Evolutionary conservation across 805 yeast genomes (phyloP), one percentile per base, ranked within the genome.

Genomic region (Candida bentonensis): DNA sequence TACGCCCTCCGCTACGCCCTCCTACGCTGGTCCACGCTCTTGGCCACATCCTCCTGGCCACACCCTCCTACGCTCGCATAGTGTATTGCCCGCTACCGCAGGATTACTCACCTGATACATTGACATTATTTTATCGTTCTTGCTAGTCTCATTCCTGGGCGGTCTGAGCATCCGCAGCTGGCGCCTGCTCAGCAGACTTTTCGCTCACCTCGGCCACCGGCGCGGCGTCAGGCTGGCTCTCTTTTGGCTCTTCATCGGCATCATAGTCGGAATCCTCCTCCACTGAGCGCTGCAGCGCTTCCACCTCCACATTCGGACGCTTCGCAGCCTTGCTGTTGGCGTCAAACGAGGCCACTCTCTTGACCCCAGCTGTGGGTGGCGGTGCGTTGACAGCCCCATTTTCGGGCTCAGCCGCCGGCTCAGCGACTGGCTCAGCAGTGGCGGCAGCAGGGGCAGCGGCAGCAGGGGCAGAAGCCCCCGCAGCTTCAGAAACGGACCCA

Each of bases 231-330:
- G 9, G 20, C 22, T 21, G 9, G 13, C 20, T 27, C 17, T 21
- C 43, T 11, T n/a, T 25, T 11, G 40, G 41, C n/a, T 23, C 40
- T 2, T 55, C 59, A 9, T 46, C 58, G 45, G 59, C 71, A 49
- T 70, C 75, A 51, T 68, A 68, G 48, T 68, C 63, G 42, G 65
- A 68, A 46, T 68, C 73, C 47, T 67, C 72, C 43, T 66, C 71
- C 21, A 68, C 63, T 45, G 63, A 58, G 44, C 73, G 58, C 30
- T 55, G 59, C 15, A 57, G 56, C 15, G 55, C 53, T 43, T 57
- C 60, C 3, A 49, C 40, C 15, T 41, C 43, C 45, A 30, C 20
- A 30, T 30, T 30, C 7, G 44, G 42, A 25, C 49, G 26, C 41
- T 48, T 51, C 39, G 33, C 33, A n/a, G 44, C 41, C 23, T 44